Evolutionary conservation across 371 early-diverging fungal species (phyloP).

Genomic region (Blyttiomyces sp.): DNA sequence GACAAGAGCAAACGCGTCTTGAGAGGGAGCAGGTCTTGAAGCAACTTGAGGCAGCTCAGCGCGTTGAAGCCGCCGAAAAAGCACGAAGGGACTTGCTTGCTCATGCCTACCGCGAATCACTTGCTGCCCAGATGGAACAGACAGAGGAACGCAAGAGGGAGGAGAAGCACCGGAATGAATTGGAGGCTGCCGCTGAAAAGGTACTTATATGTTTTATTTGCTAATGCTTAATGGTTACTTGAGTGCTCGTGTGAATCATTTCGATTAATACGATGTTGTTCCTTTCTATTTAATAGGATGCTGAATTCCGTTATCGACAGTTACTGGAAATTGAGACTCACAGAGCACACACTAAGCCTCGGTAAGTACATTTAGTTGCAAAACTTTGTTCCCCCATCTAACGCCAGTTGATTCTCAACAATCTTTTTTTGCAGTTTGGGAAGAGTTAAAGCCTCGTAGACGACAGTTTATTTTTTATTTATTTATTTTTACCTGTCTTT

Average conservation of each 20-base stretch:
- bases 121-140: slow-evolving; percentile 34
- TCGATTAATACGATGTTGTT: too few species aligned
- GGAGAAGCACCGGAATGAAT: slow-evolving; percentile 9
- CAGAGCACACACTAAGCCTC: slow-evolving; percentile 12
- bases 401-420: too few species aligned
- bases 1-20: slow-evolving; percentile 19
- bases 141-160: slow-evolving; percentile 25
- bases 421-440: too few species aligned
- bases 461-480: too few species aligned
- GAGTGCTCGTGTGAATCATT: too few species aligned
- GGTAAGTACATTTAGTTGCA: too few species aligned
- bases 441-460: too few species aligned
- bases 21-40: slow-evolving; percentile 26
- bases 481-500: too few species aligned
- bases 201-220: neutral
- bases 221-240: too few species aligned
- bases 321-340: slow-evolving; percentile 24
- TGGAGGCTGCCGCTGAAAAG: slow-evolving; percentile 23
- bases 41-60: slow-evolving; percentile 27
- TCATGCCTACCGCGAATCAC: slow-evolving; percentile 27
- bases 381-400: too few species aligned
- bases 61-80: slow-evolving; percentile 25
- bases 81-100: slow-evolving; percentile 11
- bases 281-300: slow-evolving; percentile 6
- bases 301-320: slow-evolving; percentile 25